Conservation (phyloP, 495 filamentous ascomycete genomes). For the Penicillium egyptiacum region DNA sequence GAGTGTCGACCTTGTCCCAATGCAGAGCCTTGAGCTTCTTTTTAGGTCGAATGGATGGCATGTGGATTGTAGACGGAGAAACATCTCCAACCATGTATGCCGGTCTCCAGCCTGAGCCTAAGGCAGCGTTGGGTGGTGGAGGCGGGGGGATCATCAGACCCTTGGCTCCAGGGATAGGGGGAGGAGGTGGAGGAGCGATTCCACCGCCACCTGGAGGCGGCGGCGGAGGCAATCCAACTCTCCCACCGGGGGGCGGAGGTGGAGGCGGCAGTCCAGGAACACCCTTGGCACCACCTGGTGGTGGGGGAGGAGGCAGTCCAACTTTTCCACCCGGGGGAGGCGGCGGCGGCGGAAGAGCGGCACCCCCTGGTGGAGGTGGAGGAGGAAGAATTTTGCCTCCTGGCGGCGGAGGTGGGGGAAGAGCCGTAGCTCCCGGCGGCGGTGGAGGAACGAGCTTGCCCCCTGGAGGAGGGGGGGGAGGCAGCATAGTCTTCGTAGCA, state of each 20-base stretch:
- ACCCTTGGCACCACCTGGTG: conserved; percentile 37
- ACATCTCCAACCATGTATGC: conserved; percentile 50
- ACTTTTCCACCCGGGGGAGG: conserved; percentile 41
- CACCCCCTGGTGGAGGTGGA: conserved; percentile 45
- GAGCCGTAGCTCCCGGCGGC: conserved; percentile 24
- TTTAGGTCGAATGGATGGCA: conserved; percentile 84
- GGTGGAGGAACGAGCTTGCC: conserved; percentile 41
- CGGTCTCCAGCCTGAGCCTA: conserved; percentile 56
- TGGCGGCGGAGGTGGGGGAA: conserved; percentile 37
- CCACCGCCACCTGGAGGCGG: conserved; percentile 45
- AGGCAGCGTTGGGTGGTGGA: conserved; percentile 56
- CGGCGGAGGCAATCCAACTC: conserved; percentile 47
- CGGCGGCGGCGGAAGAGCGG: conserved; percentile 28
- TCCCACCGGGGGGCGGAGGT: conserved; percentile 46
- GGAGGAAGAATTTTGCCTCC: conserved; percentile 20
- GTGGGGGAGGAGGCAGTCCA: conserved; percentile 48
- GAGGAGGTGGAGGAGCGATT: conserved; percentile 56
- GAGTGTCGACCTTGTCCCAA: conserved; percentile 97
- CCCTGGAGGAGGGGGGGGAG: conserved; percentile 44
- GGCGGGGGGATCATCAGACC: conserved; percentile 53
- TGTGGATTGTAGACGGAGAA: conserved; percentile 46
- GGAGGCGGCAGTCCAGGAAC: conserved; percentile 46
- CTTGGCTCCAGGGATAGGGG: conserved; percentile 47
- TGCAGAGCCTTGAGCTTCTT: conserved; percentile 99
- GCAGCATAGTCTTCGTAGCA: conserved; percentile 37